Base-by-base conservation (phyloP, 108 stramenopile species). In the Phaeodactylum tricornutum region DNA sequence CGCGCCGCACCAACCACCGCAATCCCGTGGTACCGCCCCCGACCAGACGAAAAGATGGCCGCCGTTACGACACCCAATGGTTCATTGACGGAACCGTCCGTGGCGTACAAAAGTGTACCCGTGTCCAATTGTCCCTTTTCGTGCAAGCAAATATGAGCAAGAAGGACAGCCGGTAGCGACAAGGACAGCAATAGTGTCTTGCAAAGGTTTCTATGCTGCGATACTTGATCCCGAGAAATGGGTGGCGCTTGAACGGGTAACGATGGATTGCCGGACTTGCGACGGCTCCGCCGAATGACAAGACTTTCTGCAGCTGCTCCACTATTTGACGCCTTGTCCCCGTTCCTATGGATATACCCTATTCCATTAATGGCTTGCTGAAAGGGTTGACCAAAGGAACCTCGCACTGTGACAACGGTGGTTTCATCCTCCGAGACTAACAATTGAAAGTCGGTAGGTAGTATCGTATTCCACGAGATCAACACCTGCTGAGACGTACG, bases 101-200 rank as follows among this genome's bases (percentile, higher is more conserved):
- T 37, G 20, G 28, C 46, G 12, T 17, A 14, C 15, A 50, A 29
- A 37, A 47, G 36, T 31, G 17, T 72, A 34, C 72, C 75, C 8
- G 64, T 37, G 11, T 52, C 30, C 8, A 77, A 40, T 29, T 66
- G 67, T 15, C 81, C 83, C 42, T 67, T 61, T 23, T 67, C 81
- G 12, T 71, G 47, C 14, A 74, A 60, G 23, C 56, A 57, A 31
- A 90, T 34, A 26, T 81, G 79, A 62, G 64, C 69, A 3, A 71
- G 49, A 12, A 90, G 47, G 26, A 83, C 45, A 17, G 84, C 87
- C 1, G 87, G 87, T 12, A 90, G 44, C 4, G 83, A 78, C 34
- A 90, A 61, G 4, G 78, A 77, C 2, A 51, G 21, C 16, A 51
- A 38, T 38, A 90, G 39, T 17, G 53, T 50, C 34, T 60, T 49